These are phyloP conservation scores for Agaricus subrufescens DNA, from an alignment of 768 basidiomycete species.

Conservation along the genomic window DNA sequence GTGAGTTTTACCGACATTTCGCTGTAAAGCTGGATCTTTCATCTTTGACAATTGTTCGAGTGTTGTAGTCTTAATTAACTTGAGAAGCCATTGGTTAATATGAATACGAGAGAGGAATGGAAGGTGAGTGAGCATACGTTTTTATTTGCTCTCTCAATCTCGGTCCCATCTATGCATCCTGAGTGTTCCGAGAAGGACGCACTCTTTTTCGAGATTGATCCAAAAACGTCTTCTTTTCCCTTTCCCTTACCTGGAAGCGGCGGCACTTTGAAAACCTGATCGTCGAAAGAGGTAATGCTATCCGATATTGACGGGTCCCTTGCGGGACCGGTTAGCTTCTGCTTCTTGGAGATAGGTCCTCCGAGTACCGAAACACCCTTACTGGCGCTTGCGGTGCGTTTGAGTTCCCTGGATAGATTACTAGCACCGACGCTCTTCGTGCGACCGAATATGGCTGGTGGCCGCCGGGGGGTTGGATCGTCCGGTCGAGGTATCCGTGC, in stretches of 20 bases:
- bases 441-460: constrained; percentile 40
- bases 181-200: constrained; percentile 9
- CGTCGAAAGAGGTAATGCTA: constrained; percentile 14
- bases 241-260: constrained; percentile 34
- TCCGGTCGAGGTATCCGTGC: constrained; percentile 50
- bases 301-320: constrained; percentile 30
- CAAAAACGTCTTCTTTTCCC: constrained; percentile 34
- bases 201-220: constrained; percentile 19
- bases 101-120: not conserved
- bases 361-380: constrained; percentile 12
- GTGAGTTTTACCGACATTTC: constrained; percentile 36
- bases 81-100: constrained; percentile 4
- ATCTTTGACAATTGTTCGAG: constrained; percentile 34
- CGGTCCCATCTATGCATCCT: constrained; percentile 22
- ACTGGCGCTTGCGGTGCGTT: constrained; percentile 24
- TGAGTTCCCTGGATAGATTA: constrained; percentile 18
- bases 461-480: constrained; percentile 72
- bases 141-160: constrained; percentile 57
- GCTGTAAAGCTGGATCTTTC: constrained; percentile 30
- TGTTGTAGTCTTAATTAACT: constrained; percentile 43
- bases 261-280: constrained; percentile 47
- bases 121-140: constrained; percentile 34
- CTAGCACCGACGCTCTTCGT: constrained; percentile 14
- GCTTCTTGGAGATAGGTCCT: constrained; percentile 23
- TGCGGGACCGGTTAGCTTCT: constrained; percentile 25